These are phyloP conservation scores for Hypoxylon sp. DNA, from an alignment of 2,329 filamentous ascomycete genomes.

Conservation along the genomic window DNA sequence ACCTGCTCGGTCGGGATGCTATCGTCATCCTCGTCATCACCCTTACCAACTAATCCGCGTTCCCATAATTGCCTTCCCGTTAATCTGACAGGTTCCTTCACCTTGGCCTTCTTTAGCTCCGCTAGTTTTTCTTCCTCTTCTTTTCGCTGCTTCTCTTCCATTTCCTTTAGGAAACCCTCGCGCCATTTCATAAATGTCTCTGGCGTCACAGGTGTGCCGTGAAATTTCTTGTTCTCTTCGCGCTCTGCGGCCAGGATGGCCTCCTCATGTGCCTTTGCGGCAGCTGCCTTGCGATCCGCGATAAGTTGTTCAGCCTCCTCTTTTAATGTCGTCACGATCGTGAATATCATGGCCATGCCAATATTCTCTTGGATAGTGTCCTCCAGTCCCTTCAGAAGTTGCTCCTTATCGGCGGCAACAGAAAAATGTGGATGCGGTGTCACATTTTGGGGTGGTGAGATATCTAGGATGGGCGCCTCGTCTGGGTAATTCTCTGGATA, in stretches of 20 bases:
- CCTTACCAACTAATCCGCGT: conserved; percentile 76
- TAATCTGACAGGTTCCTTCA: conserved; percentile 80
- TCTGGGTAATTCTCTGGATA: conserved; percentile 96
- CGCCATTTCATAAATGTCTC: conserved; percentile 90
- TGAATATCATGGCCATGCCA: conserved; percentile 98
- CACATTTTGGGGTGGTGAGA: conserved; percentile 80
- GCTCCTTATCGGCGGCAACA: conserved; percentile 82
- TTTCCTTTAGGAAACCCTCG: conserved; percentile 81
- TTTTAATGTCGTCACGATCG: conserved; percentile 87
- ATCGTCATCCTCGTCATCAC: conserved; percentile 75
- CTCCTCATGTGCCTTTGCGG: conserved; percentile 71
- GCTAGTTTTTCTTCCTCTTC: conserved; percentile 84
- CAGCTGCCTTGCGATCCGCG: conserved; percentile 77
- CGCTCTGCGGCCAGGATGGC: conserved; percentile 75
- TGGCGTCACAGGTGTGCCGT: conserved; percentile 88
- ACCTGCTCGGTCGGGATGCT: conserved; percentile 71
- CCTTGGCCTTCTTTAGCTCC: conserved; percentile 83
- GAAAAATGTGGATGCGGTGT: conserved; percentile 80
- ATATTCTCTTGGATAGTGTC: conserved; percentile 91
- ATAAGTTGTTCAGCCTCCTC: conserved; percentile 92
- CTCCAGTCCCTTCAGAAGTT: conserved; percentile 78
- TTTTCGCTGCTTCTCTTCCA: conserved; percentile 78
- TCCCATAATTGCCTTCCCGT: conserved; percentile 86
- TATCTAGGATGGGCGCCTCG: conserved; percentile 84
- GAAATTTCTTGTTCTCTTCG: conserved; percentile 97